Evolutionary conservation across 257 asterid genomes (phyloP).

Genomic region (Lithospermum erythrorhizon): DNA sequence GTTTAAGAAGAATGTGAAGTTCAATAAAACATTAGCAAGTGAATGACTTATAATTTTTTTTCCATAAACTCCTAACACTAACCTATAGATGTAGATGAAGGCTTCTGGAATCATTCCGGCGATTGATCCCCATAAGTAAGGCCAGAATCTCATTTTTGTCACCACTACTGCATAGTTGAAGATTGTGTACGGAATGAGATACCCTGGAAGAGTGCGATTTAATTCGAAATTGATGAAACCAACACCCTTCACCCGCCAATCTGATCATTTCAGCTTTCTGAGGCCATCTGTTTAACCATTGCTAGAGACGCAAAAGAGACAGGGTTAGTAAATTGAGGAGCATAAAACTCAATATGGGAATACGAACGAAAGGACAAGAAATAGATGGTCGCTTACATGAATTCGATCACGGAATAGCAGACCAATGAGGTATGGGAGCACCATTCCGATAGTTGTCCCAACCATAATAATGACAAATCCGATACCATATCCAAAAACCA

Average conservation of each 20-base stretch:
- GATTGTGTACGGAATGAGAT: constrained; percentile 78
- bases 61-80: constrained; percentile 1
- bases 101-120: constrained; percentile 95
- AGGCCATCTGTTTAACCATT: constrained; percentile 94
- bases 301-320: constrained; percentile 29
- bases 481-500: constrained; percentile 87
- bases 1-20: background rate
- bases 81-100: constrained; percentile 89
- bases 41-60: background rate
- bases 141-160: constrained; percentile 85
- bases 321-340: background rate
- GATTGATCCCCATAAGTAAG: constrained; percentile 71
- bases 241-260: constrained; percentile 81
- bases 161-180: constrained; percentile 83
- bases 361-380: background rate
- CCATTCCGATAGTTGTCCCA: constrained; percentile 83
- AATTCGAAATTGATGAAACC: constrained; percentile 82
- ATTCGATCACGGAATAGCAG: constrained; percentile 63
- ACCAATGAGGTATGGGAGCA: constrained; percentile 69
- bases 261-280: constrained; percentile 67
- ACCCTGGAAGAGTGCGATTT: constrained; percentile 74
- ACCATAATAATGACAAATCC: constrained; percentile 82
- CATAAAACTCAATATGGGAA: background rate
- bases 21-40: background rate
- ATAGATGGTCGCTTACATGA: constrained; percentile 41